Evolutionary conservation across 352 stramenopile genomes (phyloP), one percentile per base, ranked within the genome.

Genomic region (Phytopythium chamaehyphon): DNA sequence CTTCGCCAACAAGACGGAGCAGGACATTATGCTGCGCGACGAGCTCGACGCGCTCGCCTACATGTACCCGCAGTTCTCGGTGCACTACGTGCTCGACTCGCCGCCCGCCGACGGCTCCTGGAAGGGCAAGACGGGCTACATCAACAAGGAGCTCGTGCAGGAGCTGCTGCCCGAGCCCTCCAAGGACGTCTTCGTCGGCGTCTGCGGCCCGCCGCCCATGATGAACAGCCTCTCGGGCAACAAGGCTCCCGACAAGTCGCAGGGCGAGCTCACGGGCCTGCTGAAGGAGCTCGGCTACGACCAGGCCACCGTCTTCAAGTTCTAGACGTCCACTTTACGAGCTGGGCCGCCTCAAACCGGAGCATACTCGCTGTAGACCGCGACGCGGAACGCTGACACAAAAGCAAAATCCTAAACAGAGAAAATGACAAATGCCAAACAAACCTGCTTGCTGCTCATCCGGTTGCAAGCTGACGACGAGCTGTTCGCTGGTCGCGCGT

Each of bases 191-290:
- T 57, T 94, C 15, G 78, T 96, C 12, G 76, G 86, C 39, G 81
- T 96, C 23, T 96, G 86, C 49, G 87, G 87, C n/a, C 87, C 87
- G 7, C 86, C 82, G 9, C 67, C 71, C 16, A 88, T 95, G 71
- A 90, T 93, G 83, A 51, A 88, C 54, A 66, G 66, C 31, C 64
- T 95, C 44, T 93, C 73, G 43, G 85, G 85, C 45, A 72, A 88
- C 69, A 92, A 93, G 69, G 68, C 68, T 38, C 73, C 78, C 31
- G 83, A 95, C 68, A 81, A 79, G 49, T 77, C 63, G 35, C 85
- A 95, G 66, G 85, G 85, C 18, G 71, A 86, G 47, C 54, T 95
- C 31, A 62, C 63, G 42, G 85, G 86, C 18, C 23, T 90, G 33
- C 71, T 95, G 28, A 91, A 96, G 66, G 71, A 83, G 38, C 51